Evolutionary conservation across 192 early-diverging fungal species (phyloP), one percentile per base, ranked within the genome.

Genomic region (Kickxella alabastrina): DNA sequence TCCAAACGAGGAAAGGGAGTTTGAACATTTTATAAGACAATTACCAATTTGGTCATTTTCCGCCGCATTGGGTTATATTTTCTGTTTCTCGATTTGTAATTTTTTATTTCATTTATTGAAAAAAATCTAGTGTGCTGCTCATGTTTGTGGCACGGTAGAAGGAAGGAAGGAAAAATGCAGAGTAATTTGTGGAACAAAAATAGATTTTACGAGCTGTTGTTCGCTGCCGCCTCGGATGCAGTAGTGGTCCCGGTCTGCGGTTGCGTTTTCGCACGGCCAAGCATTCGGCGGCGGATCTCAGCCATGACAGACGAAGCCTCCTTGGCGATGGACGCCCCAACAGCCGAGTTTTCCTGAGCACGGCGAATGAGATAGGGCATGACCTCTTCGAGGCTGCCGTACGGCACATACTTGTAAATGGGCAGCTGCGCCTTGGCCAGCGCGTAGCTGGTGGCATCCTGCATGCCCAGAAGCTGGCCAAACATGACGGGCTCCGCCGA

Each of bases 401-500:
- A 98, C 0, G 93, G 88, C 5, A 98, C 80, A 61, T 92, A 93
- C 81, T 97, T 97, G 81, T 88, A 92, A 46, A 88, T 85, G 55
- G 80, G 80, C 52, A 87, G 89, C 10, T 85, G 90, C 39, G 81
- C 60, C 35, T 79, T 65, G 25, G 86, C 92, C 40, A 98, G 79
- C 0, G 82, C 84, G 61, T 87, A 90, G 29, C 91, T 89, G 23
- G 87, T 84, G 17, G 82, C 82, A 67, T 98, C 95, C 65, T 90
- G 85, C 95, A 98, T 98, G 42, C 83, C 85, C 55, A 91, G 83
- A 42, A 98, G 76, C 79, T 98, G 95, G 19, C 89, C 95, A 68
- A 98, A 95, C 65, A 84, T 82, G 21, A 98, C 87, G 8, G 82
- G 52, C 51, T 83, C 84, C 23, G 68, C 62, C 29, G 67, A 29